Evolutionary conservation across 1,139 yeast species (phyloP), one percentile per base, ranked within the genome.

Genomic region (Citeromyces hawaiiensis): DNA sequence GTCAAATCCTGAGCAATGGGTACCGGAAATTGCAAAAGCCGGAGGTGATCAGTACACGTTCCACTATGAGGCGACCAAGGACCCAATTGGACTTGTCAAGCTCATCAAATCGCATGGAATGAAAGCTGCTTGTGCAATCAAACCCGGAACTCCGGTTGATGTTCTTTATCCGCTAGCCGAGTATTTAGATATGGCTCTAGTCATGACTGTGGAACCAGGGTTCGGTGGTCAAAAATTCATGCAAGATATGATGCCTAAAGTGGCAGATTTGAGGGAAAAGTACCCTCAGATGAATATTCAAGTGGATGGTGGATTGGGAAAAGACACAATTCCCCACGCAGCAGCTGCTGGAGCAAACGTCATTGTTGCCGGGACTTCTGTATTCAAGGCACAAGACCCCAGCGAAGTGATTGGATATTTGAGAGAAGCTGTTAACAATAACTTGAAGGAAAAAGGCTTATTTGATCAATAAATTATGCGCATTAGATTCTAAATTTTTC

Each of bases 191-290:
- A 83, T 91, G 95, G 91, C 87, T 7, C 69, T 91, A 45, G 81
- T 91, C 40, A 93, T 91, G 98, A 91, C 98, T 3, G 98, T 91
- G 36, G 98, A 91, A 60, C 98, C 98, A 7, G 98, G 98, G 1
- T 91, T 91, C 55, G 98, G 98, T 30, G 99, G 99, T 38, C 99
- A 91, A 61, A 83, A 82, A 59, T 93, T 91, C 67, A 87, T 85
- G 96, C 67, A 76, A 13, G 83, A 79, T 45, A 88, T 88, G 96
- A 88, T 91, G 97, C 85, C 93, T 45, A 91, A 91, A 63, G 97
- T 91, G 37, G 79, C 75, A 51, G 67, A 66, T 31, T 68, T 91
- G 51, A 76, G 99, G 58, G 58, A 60, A 38, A 73, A 70, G 55
- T 83, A 68, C 60, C 96, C 97, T 14, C 57, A 77, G 30, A 66